Conservation (phyloP, 192 early-diverging fungal species). For the Dissophora ornata region DNA sequence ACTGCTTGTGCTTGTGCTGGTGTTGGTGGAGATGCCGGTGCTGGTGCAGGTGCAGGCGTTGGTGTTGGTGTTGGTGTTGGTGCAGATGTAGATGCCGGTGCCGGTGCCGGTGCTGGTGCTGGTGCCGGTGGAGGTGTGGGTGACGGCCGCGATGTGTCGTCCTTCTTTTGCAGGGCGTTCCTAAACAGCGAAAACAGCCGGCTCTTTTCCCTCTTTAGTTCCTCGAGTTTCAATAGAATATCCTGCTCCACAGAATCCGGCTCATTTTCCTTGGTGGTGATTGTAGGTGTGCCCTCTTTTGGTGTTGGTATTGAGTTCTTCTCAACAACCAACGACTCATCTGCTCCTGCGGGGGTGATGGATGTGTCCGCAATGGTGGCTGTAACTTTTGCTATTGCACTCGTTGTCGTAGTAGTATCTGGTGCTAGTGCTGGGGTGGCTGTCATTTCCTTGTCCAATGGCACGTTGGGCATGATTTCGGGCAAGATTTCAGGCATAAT, state of each 20-base stretch:
- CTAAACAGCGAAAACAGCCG: conserved; percentile 47
- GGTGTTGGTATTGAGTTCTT: background rate
- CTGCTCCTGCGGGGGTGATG: background rate
- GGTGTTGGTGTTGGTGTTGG: background rate
- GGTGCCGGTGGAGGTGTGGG: conserved; percentile 1
- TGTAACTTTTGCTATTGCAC: too few species aligned
- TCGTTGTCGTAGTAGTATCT: too few species aligned
- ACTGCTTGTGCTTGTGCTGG: background rate
- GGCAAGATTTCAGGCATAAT: conserved; percentile 13
- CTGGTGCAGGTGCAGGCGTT: background rate
- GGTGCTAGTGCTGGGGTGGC: background rate
- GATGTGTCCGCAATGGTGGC: too few species aligned
- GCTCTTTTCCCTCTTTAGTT: conserved; percentile 41
- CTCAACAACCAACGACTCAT: background rate
- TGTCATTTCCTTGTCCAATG: background rate
- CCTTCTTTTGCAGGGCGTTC: conserved; percentile 21
- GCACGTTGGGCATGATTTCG: background rate
- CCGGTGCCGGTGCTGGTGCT: background rate
- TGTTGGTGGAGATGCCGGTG: background rate
- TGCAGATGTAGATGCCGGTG: background rate
- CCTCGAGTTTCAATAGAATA: conserved; percentile 25
- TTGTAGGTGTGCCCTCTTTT: background rate
- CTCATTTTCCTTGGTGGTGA: background rate
- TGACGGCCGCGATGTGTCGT: background rate
- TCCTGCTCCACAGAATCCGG: conserved; percentile 30